Conservation (phyloP, 768 basidiomycete species). For the Boletus bicolor region DNA sequence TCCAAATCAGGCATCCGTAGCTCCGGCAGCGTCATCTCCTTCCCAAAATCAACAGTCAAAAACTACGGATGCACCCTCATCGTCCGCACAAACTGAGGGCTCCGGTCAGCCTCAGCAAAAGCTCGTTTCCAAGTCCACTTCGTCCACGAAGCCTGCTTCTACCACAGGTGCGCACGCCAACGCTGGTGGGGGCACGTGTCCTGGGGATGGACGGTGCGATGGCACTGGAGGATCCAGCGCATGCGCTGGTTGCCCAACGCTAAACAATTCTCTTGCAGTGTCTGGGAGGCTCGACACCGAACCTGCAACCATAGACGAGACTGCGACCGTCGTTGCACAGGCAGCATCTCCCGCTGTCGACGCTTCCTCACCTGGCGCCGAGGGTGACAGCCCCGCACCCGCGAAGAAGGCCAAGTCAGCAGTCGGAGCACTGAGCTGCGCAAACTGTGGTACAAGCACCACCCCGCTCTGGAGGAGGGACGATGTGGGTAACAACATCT, state of each 20-base stretch:
- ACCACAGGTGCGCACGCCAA: slow-evolving; percentile 32
- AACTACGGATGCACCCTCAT: slow-evolving; percentile 28
- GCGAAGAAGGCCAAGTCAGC: slow-evolving; percentile 36
- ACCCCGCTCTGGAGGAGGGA: slow-evolving; percentile 90
- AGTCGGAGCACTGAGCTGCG: slow-evolving; percentile 79
- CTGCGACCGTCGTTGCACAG: slow-evolving; percentile 15
- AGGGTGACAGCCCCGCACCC: slow-evolving; percentile 30
- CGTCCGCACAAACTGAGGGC: slow-evolving; percentile 27
- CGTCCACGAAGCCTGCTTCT: slow-evolving; percentile 27
- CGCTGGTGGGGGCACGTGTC: slow-evolving; percentile 71
- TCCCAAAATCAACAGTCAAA: slow-evolving; percentile 33
- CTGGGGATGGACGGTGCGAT: slow-evolving; percentile 96
- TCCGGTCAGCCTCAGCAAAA: slow-evolving; percentile 27
- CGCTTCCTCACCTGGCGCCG: slow-evolving; percentile 33
- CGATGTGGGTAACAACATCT: slow-evolving; percentile 89
- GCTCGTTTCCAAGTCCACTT: slow-evolving; percentile 22
- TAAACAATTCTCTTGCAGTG: slow-evolving; percentile 74
- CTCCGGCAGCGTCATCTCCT: slow-evolving; percentile 26
- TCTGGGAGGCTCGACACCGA: slow-evolving; percentile 41
- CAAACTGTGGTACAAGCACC: slow-evolving; percentile 85
- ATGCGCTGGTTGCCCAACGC: slow-evolving; percentile 95
- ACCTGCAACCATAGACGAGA: slow-evolving; percentile 25
- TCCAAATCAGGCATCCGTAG: slow-evolving; percentile 34
- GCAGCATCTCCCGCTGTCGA: slow-evolving; percentile 31
- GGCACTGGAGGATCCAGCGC: slow-evolving; percentile 92